Conservation (phyloP, 345 rosid species). For the Isatis tinctoria region DNA sequence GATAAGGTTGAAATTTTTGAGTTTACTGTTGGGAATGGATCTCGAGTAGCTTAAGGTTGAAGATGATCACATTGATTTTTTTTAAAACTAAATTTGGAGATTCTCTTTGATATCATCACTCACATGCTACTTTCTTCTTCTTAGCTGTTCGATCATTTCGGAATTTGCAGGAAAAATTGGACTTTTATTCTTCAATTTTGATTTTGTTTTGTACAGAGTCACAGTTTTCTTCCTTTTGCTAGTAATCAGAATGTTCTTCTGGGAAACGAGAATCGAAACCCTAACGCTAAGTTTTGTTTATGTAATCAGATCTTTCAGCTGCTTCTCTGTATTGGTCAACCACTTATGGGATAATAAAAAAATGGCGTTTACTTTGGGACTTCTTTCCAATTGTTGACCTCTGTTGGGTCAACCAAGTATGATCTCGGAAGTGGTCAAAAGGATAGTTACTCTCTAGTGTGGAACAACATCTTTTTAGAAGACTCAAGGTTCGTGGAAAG, state of each 20-base stretch:
- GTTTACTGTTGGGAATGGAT: conserved; percentile 31
- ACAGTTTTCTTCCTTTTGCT: not conserved
- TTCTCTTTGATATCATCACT: conserved; percentile 7
- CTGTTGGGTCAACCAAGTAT: conserved; percentile 29
- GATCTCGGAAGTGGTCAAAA: conserved; percentile 26
- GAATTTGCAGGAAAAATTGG: not conserved
- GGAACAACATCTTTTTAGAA: not conserved
- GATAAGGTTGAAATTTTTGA: not conserved
- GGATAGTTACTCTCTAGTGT: conserved; percentile 16
- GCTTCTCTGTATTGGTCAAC: conserved; percentile 26
- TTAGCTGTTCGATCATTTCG: not conserved
- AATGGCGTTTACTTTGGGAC: not conserved
- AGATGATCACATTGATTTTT: conserved; percentile 28
- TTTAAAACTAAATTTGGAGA: not conserved
- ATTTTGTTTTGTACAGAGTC: too few species aligned
- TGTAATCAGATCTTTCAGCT: conserved; percentile 24
- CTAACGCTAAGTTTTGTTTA: conserved; percentile 13
- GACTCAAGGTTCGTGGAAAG: conserved; percentile 6
- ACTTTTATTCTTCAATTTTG: too few species aligned
- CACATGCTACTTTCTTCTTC: not conserved
- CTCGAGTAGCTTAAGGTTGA: conserved; percentile 21
- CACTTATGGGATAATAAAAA: conserved; percentile 11
- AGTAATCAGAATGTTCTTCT: not conserved
- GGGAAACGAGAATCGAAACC: conserved; percentile 4
- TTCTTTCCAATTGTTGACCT: conserved; percentile 16